Conservation (phyloP, 1,284 basidiomycete species). For the Ganoderma resinaceum region DNA sequence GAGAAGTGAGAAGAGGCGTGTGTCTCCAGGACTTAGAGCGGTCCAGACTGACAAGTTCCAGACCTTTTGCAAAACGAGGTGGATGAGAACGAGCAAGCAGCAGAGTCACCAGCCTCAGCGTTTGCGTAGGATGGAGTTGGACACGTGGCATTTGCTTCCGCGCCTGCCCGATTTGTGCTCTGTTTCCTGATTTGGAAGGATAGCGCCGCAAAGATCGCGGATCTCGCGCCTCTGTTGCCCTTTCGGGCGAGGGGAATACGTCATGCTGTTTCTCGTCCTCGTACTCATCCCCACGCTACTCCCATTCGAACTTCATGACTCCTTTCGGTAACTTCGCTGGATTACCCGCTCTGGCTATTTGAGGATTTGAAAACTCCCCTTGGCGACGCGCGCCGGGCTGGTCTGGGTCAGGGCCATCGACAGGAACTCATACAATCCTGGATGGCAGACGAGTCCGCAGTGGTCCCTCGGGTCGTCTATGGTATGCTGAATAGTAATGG, state of each 20-base stretch:
- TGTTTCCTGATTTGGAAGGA: neutral
- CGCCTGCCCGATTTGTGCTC: slow-evolving; percentile 3
- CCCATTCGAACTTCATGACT: neutral
- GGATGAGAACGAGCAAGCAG: neutral
- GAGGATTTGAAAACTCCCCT: neutral
- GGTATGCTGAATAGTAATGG: neutral
- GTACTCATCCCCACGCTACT: neutral
- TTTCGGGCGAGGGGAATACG: slow-evolving; percentile 6
- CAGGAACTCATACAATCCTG: neutral
- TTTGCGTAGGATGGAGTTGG: neutral
- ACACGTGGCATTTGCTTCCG: slow-evolving; percentile 30
- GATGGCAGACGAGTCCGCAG: neutral
- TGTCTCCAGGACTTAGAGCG: neutral
- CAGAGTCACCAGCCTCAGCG: slow-evolving; percentile 2
- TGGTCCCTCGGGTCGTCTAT: neutral
- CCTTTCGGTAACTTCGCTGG: neutral
- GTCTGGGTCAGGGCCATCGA: neutral
- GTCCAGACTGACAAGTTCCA: neutral
- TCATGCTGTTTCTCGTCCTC: neutral
- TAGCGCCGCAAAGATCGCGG: slow-evolving; percentile 9
- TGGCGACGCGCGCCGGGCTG: neutral
- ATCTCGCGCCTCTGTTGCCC: slow-evolving; percentile 4
- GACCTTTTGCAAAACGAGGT: neutral
- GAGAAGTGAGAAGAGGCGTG: neutral
- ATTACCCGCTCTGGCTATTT: neutral